Conservation (phyloP, 345 rosid species). For the Camelina neglecta region DNA sequence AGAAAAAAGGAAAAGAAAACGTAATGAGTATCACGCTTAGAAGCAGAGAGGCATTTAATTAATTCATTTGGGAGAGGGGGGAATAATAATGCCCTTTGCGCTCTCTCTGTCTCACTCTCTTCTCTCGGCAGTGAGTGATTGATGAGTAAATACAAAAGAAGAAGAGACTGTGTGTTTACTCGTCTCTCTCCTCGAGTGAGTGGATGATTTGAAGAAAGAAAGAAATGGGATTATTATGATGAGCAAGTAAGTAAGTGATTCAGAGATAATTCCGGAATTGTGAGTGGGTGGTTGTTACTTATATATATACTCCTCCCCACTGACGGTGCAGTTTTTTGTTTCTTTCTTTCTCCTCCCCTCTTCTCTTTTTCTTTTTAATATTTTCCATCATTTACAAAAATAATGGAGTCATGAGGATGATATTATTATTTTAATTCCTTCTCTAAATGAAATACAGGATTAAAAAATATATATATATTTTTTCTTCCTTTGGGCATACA, state of each 20-base stretch:
- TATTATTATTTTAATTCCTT: no score
- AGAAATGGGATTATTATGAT: not conserved
- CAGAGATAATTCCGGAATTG: slow-evolving; percentile 41
- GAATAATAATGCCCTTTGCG: not conserved
- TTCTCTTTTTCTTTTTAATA: no score
- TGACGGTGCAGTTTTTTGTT: not conserved
- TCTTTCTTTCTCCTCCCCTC: no score
- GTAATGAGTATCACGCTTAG: slow-evolving; percentile 30
- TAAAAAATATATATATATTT: no score
- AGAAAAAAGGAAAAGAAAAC: not conserved
- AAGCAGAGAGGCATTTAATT: slow-evolving; percentile 36
- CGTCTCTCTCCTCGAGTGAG: slow-evolving; percentile 34
- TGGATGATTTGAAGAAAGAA: slow-evolving; percentile 23
- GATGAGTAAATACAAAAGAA: not conserved
- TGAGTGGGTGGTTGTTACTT: slow-evolving; percentile 33
- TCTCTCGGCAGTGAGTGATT: not conserved
- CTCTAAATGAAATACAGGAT: no score
- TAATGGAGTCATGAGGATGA: no score
- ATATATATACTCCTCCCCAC: slow-evolving; percentile 30
- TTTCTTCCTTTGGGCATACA: no score
- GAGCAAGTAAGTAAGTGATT: slow-evolving; percentile 20
- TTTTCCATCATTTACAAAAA: no score
- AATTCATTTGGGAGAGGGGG: not conserved
- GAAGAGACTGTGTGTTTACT: slow-evolving; percentile 22
- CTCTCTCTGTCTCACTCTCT: slow-evolving; percentile 4